Base-by-base conservation (phyloP, 257 asterid species). In the Solanum appendiculatum region DNA sequence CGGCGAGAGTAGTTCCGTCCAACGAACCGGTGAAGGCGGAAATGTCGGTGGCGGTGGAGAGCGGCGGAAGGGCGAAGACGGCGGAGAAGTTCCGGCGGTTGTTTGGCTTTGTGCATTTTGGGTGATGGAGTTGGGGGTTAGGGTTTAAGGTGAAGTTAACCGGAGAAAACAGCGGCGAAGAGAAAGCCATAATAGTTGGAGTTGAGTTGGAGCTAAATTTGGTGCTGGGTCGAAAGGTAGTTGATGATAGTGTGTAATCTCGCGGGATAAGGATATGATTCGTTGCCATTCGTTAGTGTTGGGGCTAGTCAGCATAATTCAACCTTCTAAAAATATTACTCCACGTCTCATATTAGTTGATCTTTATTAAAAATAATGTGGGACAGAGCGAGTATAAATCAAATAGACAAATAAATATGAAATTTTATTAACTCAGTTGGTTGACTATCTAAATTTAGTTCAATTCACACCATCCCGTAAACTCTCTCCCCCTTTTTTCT, bases 1-100 rank as follows among this genome's bases (percentile, higher is more conserved):
- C 94, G 87, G 98, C 98, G 31, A 93, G 86, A 3, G 98, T 90
- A 5, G 98, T 91, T 84, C 95, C 80, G 91, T 95, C 96, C 10
- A 96, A 23, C 23, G 94, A 4, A 36, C 85, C 91, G 7, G 93
- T 85, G 34, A 91, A 87, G 2, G 92, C 92, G 6, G 95, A 82
- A 5, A 94, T 87, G 86, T 93, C 97, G 25, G 97, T 86, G 46
- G 92, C 96, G 51, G 94, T 48, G 83, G 94, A 87, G 77, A 94
- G 90, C 1, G 94, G 94, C 15, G 95, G 98, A 82, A 94, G 86
- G 51, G 98, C 94, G 48, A 94, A 89, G 86, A 92, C 23, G 64
- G 91, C 31, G 69, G 92, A 84, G 34, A 90, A 82, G 80, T 82
- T 89, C 82, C 93, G 90, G 87, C 88, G 86, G 75, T 18, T 29